Percentiles rank a stretch among this genome's conserved stretches.
phyloP scores from a whole-genome alignment of 345 rosid genomes.

The Erucastrum elatum region DNA sequence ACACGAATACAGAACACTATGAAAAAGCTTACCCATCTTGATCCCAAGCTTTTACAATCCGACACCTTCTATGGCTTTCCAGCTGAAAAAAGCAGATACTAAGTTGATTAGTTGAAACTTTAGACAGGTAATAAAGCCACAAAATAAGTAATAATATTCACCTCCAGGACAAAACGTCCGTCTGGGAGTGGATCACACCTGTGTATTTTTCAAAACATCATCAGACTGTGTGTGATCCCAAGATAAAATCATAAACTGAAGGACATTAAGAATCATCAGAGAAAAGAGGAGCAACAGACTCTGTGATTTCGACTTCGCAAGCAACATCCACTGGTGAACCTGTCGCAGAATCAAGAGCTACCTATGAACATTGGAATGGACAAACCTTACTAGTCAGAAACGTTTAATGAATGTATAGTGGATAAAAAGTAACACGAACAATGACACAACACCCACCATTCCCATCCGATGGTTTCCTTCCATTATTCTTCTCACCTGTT shows the following conservation, averaged over 20 bases:
- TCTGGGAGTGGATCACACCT: constrained; percentile 97
- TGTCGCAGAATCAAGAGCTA: constrained; percentile 63
- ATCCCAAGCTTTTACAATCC: constrained; percentile 72
- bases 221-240: constrained; percentile 4
- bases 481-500: constrained; percentile 90
- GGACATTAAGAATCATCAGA: constrained; percentile 6
- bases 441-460: constrained; percentile 57
- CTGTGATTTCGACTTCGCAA: constrained; percentile 97
- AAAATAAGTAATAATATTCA: constrained; percentile 28
- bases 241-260: neutral
- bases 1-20: neutral
- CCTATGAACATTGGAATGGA: constrained; percentile 50
- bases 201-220: constrained; percentile 28
- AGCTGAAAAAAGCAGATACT: constrained; percentile 46
- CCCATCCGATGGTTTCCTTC: constrained; percentile 98
- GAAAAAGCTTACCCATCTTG: constrained; percentile 84
- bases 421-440: constrained; percentile 18
- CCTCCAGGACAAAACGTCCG: constrained; percentile 89
- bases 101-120: constrained; percentile 5
- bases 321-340: constrained; percentile 81
- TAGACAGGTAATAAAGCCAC: neutral
- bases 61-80: constrained; percentile 88
- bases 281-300: constrained; percentile 51
- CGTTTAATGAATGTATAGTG: neutral
- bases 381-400: constrained; percentile 24